phyloP scores from a whole-genome alignment of 352 stramenopile species.

The Blastocystis sp. region DNA sequence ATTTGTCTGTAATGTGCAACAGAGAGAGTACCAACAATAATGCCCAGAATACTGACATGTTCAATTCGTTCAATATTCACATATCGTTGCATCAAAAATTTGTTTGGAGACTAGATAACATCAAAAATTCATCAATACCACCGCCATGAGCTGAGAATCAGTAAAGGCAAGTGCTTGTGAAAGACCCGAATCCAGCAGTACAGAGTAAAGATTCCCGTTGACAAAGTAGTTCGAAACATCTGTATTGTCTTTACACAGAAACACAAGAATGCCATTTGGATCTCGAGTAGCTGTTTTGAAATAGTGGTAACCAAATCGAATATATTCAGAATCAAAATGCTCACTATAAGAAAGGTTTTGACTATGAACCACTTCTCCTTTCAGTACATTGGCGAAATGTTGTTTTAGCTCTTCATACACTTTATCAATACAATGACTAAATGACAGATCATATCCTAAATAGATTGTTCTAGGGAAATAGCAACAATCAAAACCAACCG shows the following conservation, averaged over 20 bases:
- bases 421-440: background rate
- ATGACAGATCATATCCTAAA: conserved; percentile 4
- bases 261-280: background rate
- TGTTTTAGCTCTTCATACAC: background rate
- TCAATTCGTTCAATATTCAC: conserved; percentile 13
- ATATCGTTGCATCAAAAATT: conserved; percentile 22
- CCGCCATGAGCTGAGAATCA: background rate
- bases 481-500: background rate
- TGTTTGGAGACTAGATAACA: background rate
- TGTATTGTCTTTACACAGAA: background rate
- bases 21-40: background rate
- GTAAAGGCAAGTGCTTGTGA: background rate
- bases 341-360: background rate
- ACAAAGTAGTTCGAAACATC: background rate
- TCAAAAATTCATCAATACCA: background rate
- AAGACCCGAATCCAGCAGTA: background rate
- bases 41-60: background rate
- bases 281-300: background rate
- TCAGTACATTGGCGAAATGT: background rate
- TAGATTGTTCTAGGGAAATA: background rate
- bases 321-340: background rate
- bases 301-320: background rate
- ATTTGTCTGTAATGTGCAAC: background rate
- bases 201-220: conserved; percentile 10
- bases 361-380: background rate